Evolutionary conservation across 331 rosid species (phyloP).

Genomic region (Phaseolus coccineus): DNA sequence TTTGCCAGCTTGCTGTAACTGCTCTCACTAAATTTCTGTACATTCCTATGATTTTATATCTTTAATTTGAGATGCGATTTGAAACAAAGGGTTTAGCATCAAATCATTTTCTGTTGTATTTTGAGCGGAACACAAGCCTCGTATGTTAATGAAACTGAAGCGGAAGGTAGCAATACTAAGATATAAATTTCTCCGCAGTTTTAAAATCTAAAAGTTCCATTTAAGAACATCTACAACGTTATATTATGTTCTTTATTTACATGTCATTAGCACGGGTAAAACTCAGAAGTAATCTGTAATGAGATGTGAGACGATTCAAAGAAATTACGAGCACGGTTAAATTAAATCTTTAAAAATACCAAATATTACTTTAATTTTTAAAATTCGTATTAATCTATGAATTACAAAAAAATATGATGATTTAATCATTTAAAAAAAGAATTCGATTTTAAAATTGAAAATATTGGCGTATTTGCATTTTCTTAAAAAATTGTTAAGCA

Average conservation of each 20-base stretch:
- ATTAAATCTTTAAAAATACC: not conserved
- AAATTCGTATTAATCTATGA: not conserved
- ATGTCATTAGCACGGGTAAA: not conserved
- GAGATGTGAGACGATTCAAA: not conserved
- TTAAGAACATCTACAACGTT: not conserved
- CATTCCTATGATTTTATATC: not conserved
- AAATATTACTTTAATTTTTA: not conserved
- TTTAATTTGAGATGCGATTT: not conserved
- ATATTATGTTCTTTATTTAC: not conserved
- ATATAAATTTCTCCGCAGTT: not conserved
- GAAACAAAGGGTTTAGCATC: not conserved
- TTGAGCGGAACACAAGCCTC: not conserved
- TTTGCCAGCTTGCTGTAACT: not conserved
- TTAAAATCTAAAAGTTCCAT: not conserved
- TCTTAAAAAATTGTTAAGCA: too few relatives aligned
- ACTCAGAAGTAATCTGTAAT: not conserved
- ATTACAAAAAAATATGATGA: not conserved
- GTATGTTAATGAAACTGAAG: constrained; percentile 9
- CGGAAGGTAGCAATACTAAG: not conserved
- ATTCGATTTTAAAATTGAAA: not conserved
- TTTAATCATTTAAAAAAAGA: not conserved
- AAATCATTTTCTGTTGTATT: not conserved
- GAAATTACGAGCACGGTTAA: not conserved
- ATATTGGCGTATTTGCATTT: not conserved
- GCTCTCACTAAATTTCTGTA: too few relatives aligned